Evolutionary conservation across 2,329 filamentous ascomycete species (phyloP), one percentile per base, ranked within the genome.

Genomic region (Didymella segeticola): DNA sequence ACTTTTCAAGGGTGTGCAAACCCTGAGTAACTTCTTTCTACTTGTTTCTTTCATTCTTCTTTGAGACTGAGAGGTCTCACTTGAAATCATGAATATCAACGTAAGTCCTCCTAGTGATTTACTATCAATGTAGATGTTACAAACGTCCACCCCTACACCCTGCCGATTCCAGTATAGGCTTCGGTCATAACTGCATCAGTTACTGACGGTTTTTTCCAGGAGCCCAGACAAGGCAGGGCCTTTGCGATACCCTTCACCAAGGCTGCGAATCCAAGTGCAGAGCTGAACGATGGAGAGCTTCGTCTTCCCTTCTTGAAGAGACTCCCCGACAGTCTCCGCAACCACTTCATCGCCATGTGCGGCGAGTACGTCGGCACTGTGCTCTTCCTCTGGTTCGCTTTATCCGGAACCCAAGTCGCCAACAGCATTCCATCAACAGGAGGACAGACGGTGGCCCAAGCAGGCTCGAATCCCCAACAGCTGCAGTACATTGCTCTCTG

Each of bases 291-390:
- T 33, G 29, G 43, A 11, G 58, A 61, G 15, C 47, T 59, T 8
- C 58, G 58, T 30, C 19, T 61, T 3, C 56, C 58, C 4, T 33
- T 50, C 1, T 22, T 61, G 8, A 53, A 56, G 25, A 52, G 43
- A 3, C 47, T 61, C 0, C 56, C 58, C 8, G 53, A 59, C 26
- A 55, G 41, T 3, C 33, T 62, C 23, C 55, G 57, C 25, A 63
- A 61, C 27, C 52, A 58, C 45, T 56, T 64, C 26, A 47, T 63
- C 25, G 58, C 60, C 36, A 63, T 63, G 58, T 61, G 56, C 33
- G 74, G 73, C 47, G 75, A 77, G 42, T 76, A 68, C 38, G 72
- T 76, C 12, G 75, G 75, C 15, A 77, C 75, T 1, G 66, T 75
- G 3, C 61, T 77, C 2, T 77, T 78, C 53, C 63, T 78, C 9